A percentile compares a stretch with the other conserved stretches of the same genome.
Evolutionary conservation across 2,329 filamentous ascomycete species (phyloP).

Genomic region (Dactylellina cionopaga): DNA sequence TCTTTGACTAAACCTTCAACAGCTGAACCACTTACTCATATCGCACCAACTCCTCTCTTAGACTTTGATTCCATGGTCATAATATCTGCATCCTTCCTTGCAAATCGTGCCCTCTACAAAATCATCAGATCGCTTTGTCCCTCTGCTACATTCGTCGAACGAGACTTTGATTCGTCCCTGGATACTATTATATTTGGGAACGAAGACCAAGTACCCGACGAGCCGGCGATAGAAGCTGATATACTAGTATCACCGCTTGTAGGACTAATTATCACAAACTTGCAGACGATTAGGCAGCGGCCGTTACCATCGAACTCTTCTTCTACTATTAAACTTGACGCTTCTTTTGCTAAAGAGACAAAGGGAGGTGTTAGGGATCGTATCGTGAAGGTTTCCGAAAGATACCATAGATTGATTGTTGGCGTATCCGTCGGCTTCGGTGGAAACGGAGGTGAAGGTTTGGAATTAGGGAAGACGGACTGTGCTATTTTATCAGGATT

Average conservation of each 20-base stretch:
- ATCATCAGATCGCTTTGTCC: constrained; percentile 27
- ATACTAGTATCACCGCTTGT: constrained; percentile 30
- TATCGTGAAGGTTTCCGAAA: constrained; percentile 14
- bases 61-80: constrained; percentile 29
- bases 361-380: constrained; percentile 20
- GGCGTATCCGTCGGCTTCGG: constrained; percentile 31
- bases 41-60: not conserved
- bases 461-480: constrained; percentile 15
- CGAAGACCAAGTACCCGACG: constrained; percentile 26
- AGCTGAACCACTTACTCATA: not conserved
- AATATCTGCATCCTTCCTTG: constrained; percentile 28
- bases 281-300: constrained; percentile 31
- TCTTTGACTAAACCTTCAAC: constrained; percentile 11
- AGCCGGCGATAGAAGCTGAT: constrained; percentile 31
- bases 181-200: constrained; percentile 1
- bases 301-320: not conserved
- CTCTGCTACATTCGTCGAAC: constrained; percentile 34
- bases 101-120: constrained; percentile 20
- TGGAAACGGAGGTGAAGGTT: not conserved
- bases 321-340: not conserved
- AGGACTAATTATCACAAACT: constrained; percentile 27
- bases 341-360: too few species aligned
- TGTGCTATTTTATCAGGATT: constrained; percentile 24
- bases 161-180: constrained; percentile 12
- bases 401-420: constrained; percentile 26